phyloP scores from a whole-genome alignment of 2,329 filamentous ascomycete genomes.

The Alternaria novae-zelandiae region DNA sequence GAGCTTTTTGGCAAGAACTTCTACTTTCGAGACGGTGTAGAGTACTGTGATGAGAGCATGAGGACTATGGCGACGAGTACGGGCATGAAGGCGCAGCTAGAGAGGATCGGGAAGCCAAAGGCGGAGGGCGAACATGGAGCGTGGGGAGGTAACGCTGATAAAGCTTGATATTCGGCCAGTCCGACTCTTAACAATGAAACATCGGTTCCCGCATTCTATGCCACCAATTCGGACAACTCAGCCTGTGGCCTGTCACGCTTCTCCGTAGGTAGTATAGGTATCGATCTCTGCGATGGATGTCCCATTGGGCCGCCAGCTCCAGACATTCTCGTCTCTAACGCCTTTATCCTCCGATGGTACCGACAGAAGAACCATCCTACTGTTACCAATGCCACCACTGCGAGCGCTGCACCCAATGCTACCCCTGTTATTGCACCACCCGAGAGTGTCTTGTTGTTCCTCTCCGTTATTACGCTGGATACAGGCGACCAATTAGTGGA shows the following conservation, averaged over 20 bases:
- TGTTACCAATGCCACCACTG: not conserved
- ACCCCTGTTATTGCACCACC: not conserved
- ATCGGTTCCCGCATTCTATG: not conserved
- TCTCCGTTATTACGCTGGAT: not conserved
- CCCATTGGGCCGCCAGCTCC: not conserved
- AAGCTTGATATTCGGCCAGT: not conserved
- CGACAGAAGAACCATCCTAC: not conserved
- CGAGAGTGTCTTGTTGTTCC: not conserved
- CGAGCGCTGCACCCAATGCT: not conserved
- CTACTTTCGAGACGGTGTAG: not conserved
- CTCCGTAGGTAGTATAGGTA: not conserved
- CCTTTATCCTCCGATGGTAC: not conserved
- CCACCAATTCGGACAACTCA: not conserved
- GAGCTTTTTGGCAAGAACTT: not conserved
- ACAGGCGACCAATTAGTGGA: rapidly evolving
- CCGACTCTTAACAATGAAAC: not conserved
- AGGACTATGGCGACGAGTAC: not conserved
- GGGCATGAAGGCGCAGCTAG: not conserved
- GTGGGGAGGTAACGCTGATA: not conserved
- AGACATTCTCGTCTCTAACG: not conserved
- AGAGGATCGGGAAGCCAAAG: not conserved
- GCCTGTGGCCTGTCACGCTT: not conserved
- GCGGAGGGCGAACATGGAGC: not conserved
- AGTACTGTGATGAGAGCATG: not conserved
- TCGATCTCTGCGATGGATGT: not conserved